Percentiles rank a stretch among this genome's conserved stretches.
These are phyloP conservation scores for Boletellus ananiceps DNA, from an alignment of 768 basidiomycete genomes.

Conservation along the genomic window DNA sequence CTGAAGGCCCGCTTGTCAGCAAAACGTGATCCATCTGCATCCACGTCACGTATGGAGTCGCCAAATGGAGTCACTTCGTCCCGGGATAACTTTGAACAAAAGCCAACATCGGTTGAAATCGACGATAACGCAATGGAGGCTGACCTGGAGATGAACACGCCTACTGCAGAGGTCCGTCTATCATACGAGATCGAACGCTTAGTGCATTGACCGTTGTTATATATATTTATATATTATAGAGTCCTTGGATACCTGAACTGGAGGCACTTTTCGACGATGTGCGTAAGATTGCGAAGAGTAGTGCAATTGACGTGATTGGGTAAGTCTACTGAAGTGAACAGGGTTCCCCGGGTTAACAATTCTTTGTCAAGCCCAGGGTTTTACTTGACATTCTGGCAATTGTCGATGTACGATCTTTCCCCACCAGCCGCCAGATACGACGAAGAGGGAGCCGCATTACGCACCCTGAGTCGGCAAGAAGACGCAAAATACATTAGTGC, in stretches of 20 bases:
- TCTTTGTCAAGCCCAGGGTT: slow-evolving; percentile 67
- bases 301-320: slow-evolving; percentile 65
- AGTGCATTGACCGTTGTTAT: slow-evolving; percentile 4
- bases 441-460: slow-evolving; percentile 62
- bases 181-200: slow-evolving; percentile 1
- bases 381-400: slow-evolving; percentile 95
- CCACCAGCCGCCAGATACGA: slow-evolving; percentile 77
- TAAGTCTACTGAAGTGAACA: slow-evolving; percentile 35
- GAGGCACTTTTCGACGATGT: slow-evolving; percentile 71
- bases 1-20: slow-evolving; percentile 72
- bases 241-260: slow-evolving; percentile 78
- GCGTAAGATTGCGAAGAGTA: slow-evolving; percentile 63
- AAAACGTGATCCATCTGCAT: slow-evolving; percentile 62
- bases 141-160: slow-evolving; percentile 32
- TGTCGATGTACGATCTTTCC: slow-evolving; percentile 84
- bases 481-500: slow-evolving; percentile 57
- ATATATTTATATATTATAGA: slow-evolving; percentile 32
- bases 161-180: slow-evolving; percentile 23
- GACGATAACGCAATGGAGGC: slow-evolving; percentile 54
- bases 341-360: slow-evolving; percentile 3
- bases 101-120: slow-evolving; percentile 24
- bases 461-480: slow-evolving; percentile 62
- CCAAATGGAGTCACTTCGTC: slow-evolving; percentile 40
- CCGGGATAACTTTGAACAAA: slow-evolving; percentile 24
- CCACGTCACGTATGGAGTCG: slow-evolving; percentile 59